Base-by-base conservation (phyloP, 352 stramenopile genomes). In the Saprolegnia parasitica region DNA sequence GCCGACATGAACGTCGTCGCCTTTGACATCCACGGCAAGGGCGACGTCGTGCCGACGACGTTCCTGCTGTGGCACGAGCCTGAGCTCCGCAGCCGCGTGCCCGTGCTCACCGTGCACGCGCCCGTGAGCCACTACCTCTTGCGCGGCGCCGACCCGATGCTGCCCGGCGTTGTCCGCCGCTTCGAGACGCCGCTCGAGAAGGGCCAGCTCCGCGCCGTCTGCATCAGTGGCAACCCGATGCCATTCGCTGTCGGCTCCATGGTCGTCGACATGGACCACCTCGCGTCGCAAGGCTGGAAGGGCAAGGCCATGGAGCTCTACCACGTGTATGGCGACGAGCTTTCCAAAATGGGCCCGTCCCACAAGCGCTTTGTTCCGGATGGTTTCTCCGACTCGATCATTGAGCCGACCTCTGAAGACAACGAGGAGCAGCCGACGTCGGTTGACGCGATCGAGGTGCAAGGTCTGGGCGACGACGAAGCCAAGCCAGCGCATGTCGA, bases 51-150 rank as follows among this genome's bases (percentile, higher is more conserved):
- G 11, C 62, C 29, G 0, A 56, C 72, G 52, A 79, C 93, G 20
- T 95, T 93, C 45, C 78, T 84, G 13, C 64, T 95, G 11, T 95
- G 87, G 87, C 67, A 72, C 0, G 67, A 71, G 4, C 71, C 81
- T 0, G 58, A 74, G 24, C 56, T 92, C 24, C 71, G 52, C 23
- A 20, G 5, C 20, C 45, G 35, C 8, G 16, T 95, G 42, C 85
- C 84, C 9, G 60, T 71, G 29, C 65, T 95, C 47, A 65, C 77
- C 35, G 84, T 95, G 40, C 84, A 95, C 62, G 83, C 84, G 13
- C 84, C 84, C 4, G 87, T 91, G 73, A 95, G 87, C 56, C 75
- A 89, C 55, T 95, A 89, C 35, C 79, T 93, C 42, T 71, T 95
- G 26, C 80, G 85, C 39, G 87, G 87, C 9, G 87, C 87, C 0